Percentiles rank a stretch among this genome's conserved stretches.
Evolutionary conservation across 345 rosid genomes (phyloP).

Genomic region (Salix purpurea): DNA sequence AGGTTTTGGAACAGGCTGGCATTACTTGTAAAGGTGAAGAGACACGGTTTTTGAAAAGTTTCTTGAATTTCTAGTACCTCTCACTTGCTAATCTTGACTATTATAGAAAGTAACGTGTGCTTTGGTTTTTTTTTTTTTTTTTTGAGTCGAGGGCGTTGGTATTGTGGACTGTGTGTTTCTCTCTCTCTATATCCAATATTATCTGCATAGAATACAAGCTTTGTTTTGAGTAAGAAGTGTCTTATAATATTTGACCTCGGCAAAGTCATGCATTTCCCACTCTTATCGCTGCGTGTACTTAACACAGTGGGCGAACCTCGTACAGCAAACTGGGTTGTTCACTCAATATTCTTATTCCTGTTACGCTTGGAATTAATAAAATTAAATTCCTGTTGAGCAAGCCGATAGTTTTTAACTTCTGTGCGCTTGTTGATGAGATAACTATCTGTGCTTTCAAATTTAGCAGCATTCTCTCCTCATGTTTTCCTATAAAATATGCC

Average conservation of each 20-base stretch:
- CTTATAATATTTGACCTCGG: background rate
- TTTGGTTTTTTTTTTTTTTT: background rate
- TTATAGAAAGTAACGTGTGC: background rate
- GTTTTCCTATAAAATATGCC: too few species aligned
- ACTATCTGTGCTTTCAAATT: too few species aligned
- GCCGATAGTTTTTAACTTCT: too few species aligned
- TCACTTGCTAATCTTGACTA: background rate
- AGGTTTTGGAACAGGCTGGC: too few species aligned
- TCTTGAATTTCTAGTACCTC: slow-evolving; percentile 7
- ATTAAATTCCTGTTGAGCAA: too few species aligned
- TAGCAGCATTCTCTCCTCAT: too few species aligned
- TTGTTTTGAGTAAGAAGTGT: background rate
- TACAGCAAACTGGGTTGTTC: background rate
- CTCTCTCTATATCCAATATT: background rate
- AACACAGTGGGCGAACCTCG: background rate
- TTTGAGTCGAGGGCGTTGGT: background rate
- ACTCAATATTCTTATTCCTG: background rate
- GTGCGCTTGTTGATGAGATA: too few species aligned
- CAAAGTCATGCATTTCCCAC: background rate
- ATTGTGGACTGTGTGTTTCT: background rate
- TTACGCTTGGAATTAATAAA: background rate
- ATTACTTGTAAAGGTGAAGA: too few species aligned
- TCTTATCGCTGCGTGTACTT: background rate
- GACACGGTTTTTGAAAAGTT: background rate
- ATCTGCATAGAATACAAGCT: background rate